Conservation (phyloP, 176 grass and related monocot genomes). For the Zea luxurians region DNA sequence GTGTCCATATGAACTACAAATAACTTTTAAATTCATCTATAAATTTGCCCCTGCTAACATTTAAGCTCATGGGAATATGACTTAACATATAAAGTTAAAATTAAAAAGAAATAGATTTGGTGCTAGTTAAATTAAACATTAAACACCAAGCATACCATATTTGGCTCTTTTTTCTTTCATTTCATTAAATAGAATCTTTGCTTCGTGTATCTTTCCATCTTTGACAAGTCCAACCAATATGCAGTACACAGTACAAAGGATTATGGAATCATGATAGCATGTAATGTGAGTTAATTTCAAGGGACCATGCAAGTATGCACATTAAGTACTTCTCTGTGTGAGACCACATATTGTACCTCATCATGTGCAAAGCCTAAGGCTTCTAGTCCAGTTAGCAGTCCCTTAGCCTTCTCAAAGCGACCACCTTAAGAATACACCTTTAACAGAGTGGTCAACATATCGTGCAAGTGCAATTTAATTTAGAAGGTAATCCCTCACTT, state of each 20-base stretch:
- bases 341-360: conserved; percentile 61
- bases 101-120: no score
- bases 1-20: no score
- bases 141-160: conserved; percentile 77
- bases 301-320: no score
- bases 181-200: conserved; percentile 53
- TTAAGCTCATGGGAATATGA: no score
- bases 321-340: conserved; percentile 4
- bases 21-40: no score
- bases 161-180: conserved; percentile 80
- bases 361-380: conserved; percentile 73
- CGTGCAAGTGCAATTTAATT: conserved; percentile 34
- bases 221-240: conserved; percentile 87
- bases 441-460: no score
- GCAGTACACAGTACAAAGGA: conserved; percentile 53
- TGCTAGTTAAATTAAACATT: no score
- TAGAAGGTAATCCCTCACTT: not conserved
- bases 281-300: conserved; percentile 3
- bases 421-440: no score
- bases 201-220: conserved; percentile 69
- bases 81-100: no score
- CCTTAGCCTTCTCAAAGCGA: no score
- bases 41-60: no score
- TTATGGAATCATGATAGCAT: conserved; percentile 16
- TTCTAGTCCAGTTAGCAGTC: conserved; percentile 70